Percentiles rank a stretch among this genome's conserved stretches.
phyloP scores from a whole-genome alignment of 495 filamentous ascomycete species.

The Trichodelitschia bisporula region DNA sequence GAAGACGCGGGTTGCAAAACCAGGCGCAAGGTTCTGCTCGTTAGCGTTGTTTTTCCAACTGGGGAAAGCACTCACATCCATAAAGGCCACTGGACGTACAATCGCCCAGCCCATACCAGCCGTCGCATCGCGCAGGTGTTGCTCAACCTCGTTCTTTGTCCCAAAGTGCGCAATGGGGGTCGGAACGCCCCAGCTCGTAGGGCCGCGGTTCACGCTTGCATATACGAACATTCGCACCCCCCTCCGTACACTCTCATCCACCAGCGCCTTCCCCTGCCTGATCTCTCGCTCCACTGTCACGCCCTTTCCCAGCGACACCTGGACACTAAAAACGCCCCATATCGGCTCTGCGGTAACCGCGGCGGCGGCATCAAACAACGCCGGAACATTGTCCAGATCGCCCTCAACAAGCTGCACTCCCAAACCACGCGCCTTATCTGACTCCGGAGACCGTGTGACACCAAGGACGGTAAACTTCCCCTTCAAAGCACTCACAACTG shows the following conservation, averaged over 20 bases:
- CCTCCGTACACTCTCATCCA: conserved; percentile 30
- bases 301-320: conserved; percentile 19
- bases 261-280: conserved; percentile 31
- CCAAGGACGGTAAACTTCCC: conserved; percentile 37
- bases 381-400: conserved; percentile 23
- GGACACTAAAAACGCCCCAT: conserved; percentile 27
- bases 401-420: conserved; percentile 34
- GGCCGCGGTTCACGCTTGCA: conserved; percentile 38
- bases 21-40: conserved; percentile 29
- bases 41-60: too few relatives aligned
- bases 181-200: too few relatives aligned
- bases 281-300: conserved; percentile 25
- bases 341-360: conserved; percentile 19
- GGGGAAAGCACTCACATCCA: conserved; percentile 17
- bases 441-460: conserved; percentile 34
- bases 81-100: conserved; percentile 33
- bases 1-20: conserved; percentile 35
- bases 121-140: conserved; percentile 24
- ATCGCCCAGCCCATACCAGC: conserved; percentile 23
- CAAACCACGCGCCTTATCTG: conserved; percentile 27
- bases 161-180: conserved; percentile 31
- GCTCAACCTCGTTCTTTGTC: conserved; percentile 38
- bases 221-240: conserved; percentile 45
- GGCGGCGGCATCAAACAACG: conserved; percentile 26
- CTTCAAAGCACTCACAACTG: conserved; percentile 23